Evolutionary conservation across 768 basidiomycete species (phyloP), one percentile per base, ranked within the genome.

Genomic region (Pleurotus sapidus): DNA sequence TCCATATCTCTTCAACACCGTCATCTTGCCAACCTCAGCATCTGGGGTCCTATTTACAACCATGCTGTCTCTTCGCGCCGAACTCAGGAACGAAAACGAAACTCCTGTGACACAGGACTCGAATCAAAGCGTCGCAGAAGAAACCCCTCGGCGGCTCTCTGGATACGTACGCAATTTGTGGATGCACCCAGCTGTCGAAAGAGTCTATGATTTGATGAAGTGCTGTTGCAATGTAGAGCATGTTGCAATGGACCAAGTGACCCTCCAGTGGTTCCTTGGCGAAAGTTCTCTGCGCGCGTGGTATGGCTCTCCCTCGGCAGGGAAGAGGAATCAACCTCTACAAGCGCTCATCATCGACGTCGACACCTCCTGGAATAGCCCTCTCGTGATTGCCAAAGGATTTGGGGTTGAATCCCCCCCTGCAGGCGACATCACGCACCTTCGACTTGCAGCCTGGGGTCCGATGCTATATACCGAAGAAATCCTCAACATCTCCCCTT

Each of bases 371-470:
- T 63, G 64, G 66, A 57, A 59, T 6, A 49, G 56, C 4, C 25
- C 56, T 23, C 18, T 34, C 48, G n/a, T 53, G 51, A n/a, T n/a
- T n/a, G n/a, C n/a, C n/a, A n/a, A n/a, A n/a, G n/a, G n/a, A n/a
- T n/a, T n/a, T n/a, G 5, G 60, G 57, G 2, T 25, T 6, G 25
- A 25, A 25, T 25, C 25, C 25, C 64, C 62, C 37, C 45, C 68
- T n/a, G 64, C 65, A 43, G 43, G 30, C 1, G 61, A 62, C 37
- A 59, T 68, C 37, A 64, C 66, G 5, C 68, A 65, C 47, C 59
- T 70, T 23, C 59, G 61, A 7, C 45, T 66, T 2, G 60, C 60
- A 5, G 25, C 25, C 25, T 6, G 25, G 25, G 18, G 40, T 18
- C 47, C 61, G 17, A 56, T 56, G 9, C 50, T 57, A 15, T 68